Base-by-base conservation (phyloP, 306 rosid species). In the Ormosia semicastrata region DNA sequence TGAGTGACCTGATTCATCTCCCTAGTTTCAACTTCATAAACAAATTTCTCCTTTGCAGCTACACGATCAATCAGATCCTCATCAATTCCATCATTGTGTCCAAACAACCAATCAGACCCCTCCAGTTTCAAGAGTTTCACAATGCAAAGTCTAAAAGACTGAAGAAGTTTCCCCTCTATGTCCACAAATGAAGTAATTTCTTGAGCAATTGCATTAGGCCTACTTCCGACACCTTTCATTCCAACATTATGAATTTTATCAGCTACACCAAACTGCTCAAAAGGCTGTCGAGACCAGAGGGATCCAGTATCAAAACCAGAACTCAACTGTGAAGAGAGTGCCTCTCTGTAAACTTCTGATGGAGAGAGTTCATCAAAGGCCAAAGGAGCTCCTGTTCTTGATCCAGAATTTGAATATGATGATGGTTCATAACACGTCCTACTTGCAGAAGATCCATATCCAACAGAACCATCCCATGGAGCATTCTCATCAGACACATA, bases 71-170 rank as follows among this genome's bases (percentile, higher is more conserved):
- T 90, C 39, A 96, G 89, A 81, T 96, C 98, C 91, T 96, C 99
- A 39, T 96, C 99, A 59, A 85, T 88, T 54, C 99, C 99, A 80
- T 88, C 98, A 81, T 89, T 91, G 83, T 93, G 99, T 34, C 83
- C 84, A 82, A 96, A 96, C 83, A 96, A 75, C 97, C 95, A 92
- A 73, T 92, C 99, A 12, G 99, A 93, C 32, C 99, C 99, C 77
- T 96, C 99, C 88, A 93, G 63, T 81, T 94, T 96, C 75, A 91
- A 81, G 85, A 96, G 94, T 86, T 76, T 88, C 80, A 91, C 69
- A 85, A 96, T 96, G 88, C 98, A 93, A 52, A 70, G 81, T 85
- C 99, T 89, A 75, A 96, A 87, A 34, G 94, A 82, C 72, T 87
- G 97, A 77, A 95, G 98, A 81, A 96, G 97, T 81, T 90, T 89